These are phyloP conservation scores for Malus hybrid DNA, from an alignment of 331 rosid species.

Conservation along the genomic window DNA sequence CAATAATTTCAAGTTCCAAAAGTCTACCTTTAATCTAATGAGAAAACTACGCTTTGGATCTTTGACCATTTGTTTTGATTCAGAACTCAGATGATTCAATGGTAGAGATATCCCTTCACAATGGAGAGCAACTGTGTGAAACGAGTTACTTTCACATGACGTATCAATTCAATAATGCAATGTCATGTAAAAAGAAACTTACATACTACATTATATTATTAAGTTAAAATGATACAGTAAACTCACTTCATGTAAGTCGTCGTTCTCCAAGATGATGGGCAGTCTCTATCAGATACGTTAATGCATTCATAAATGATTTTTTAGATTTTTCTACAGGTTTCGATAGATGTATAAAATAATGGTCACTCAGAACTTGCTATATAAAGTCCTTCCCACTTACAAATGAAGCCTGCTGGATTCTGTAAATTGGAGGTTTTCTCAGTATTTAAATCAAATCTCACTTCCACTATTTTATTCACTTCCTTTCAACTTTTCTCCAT, in stretches of 20 bases:
- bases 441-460: slow-evolving; percentile 12
- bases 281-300: slow-evolving; percentile 27
- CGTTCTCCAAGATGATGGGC: slow-evolving; percentile 48
- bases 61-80: slow-evolving; percentile 16
- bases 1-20: not conserved
- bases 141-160: too few species aligned
- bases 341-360: not conserved
- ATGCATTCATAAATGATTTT: not conserved
- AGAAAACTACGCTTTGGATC: not conserved
- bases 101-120: too few species aligned
- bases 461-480: slow-evolving; percentile 22
- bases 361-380: slow-evolving; percentile 25
- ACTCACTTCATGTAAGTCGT: too few species aligned
- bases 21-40: slow-evolving; percentile 20
- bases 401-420: slow-evolving; percentile 15
- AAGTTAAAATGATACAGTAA: too few species aligned
- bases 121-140: too few species aligned
- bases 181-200: too few species aligned
- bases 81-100: not conserved
- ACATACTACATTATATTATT: too few species aligned
- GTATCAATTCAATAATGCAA: too few species aligned
- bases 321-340: slow-evolving; percentile 1
- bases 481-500: slow-evolving; percentile 6
- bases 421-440: not conserved
- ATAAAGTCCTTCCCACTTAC: slow-evolving; percentile 35